Evolutionary conservation across 2,329 filamentous ascomycete species (phyloP), one percentile per base, ranked within the genome.

Genomic region (Zymoseptoria brevis): DNA sequence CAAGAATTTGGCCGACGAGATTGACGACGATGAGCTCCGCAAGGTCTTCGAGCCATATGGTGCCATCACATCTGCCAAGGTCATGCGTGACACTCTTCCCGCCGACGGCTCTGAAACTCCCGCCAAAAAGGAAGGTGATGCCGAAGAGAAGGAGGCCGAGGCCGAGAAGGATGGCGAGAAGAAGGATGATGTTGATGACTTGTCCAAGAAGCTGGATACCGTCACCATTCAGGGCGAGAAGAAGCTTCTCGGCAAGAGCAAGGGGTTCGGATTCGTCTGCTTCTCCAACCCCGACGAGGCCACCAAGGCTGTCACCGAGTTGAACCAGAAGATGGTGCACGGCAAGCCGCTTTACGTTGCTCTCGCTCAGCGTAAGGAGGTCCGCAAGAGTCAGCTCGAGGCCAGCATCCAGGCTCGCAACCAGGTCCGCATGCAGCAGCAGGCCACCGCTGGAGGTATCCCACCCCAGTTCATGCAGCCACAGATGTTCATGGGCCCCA

Each of bases 301-400:
- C 67, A 96, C 93, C 80, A 97, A 97, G 86, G 94, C 94, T 66
- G 93, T 99, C 66, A 91, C 92, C 62, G 94, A 99, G 79, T 96
- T 97, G 90, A 99, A 99, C 83, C 93, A 97, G 83, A 91, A 94
- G 77, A 99, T 99, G 94, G 83, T 97, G 68, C 88, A 92, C 76
- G 85, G 84, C 80, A 99, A 99, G 86, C 94, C 94, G 59, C 83
- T 99, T 62, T 99, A 99, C 74, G 94, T 99, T 71, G 94, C 94
- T 70, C 85, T 99, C 66, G 94, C 94, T 66, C 94, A 99, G 83
- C 93, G 94, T 80, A 99, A 99, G 86, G 94, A 99, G 79, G 93
- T 99, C 72, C 92, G 94, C 79, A 96, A 96, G 86, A 96, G 87
- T 81, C 94, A 97, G 74, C 90, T 99, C 69, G 94, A 99, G 83